phyloP scores from a whole-genome alignment of 2,329 filamentous ascomycete genomes.

The Colletotrichum godetiae region DNA sequence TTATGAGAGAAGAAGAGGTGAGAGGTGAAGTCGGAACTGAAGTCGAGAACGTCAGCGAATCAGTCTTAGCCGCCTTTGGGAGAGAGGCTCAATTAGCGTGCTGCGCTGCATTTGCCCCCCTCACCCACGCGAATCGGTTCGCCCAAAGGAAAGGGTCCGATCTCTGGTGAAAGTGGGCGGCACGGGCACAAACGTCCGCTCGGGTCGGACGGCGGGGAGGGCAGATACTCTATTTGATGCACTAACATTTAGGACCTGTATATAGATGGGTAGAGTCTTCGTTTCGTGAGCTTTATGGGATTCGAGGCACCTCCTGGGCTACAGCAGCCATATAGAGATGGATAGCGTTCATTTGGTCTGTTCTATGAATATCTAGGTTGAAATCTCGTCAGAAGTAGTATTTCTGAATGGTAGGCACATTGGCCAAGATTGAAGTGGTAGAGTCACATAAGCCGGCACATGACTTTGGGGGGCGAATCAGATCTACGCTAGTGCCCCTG shows the following conservation, averaged over 20 bases:
- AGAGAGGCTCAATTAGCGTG: conserved; percentile 28
- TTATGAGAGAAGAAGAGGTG: not conserved
- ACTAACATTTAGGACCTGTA: not conserved
- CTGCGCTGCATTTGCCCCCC: not conserved
- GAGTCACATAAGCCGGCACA: not conserved
- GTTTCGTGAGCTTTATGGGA: not conserved
- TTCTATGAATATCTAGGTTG: not conserved
- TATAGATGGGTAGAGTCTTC: not conserved
- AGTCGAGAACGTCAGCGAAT: conserved; percentile 33
- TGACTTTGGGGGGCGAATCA: conserved; percentile 8
- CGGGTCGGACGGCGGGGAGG: not conserved
- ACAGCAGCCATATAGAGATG: not conserved
- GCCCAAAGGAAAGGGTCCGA: not conserved
- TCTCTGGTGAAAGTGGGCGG: not conserved
- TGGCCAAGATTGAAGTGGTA: not conserved
- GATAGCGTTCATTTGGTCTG: not conserved
- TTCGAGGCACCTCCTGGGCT: not conserved
- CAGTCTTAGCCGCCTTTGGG: conserved; percentile 17
- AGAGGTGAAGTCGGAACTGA: not conserved
- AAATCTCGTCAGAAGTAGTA: not conserved
- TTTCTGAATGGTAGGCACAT: not conserved
- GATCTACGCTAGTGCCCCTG: conserved; percentile 7
- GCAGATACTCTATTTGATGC: not conserved
- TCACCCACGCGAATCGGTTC: not conserved
- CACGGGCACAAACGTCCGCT: not conserved